Conservation (phyloP, 106 monocot genomes). For the Allium sativum region DNA sequence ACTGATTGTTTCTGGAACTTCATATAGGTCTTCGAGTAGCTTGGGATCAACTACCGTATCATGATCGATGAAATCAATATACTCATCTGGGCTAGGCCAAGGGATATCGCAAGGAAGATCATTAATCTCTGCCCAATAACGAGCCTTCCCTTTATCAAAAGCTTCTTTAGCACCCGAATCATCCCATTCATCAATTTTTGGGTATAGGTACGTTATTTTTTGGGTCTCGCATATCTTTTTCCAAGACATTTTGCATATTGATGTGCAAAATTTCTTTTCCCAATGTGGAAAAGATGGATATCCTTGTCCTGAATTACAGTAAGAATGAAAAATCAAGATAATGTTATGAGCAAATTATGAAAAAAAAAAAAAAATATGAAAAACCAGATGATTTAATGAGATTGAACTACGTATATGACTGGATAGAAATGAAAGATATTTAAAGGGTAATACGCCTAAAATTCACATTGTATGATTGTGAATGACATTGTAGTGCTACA, state of each 20-base stretch:
- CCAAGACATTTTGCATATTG: constrained; percentile 21
- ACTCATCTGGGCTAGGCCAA: constrained; percentile 38
- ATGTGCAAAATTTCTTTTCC: constrained; percentile 40
- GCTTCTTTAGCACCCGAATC: constrained; percentile 46
- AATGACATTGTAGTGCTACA: no score
- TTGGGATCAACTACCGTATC: constrained; percentile 24
- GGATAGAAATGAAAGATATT: no score
- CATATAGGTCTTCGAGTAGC: constrained; percentile 33
- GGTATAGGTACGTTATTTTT: constrained; percentile 10
- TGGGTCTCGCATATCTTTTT: constrained; percentile 25
- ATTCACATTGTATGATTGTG: no score
- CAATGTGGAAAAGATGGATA: constrained; percentile 15
- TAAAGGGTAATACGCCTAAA: no score
- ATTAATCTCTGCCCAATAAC: constrained; percentile 35
- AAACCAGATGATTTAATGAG: background rate
- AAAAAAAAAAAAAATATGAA: background rate
- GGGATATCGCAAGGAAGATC: constrained; percentile 16
- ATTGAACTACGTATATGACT: no score
- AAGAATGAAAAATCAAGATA: background rate
- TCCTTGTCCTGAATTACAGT: constrained; percentile 3
- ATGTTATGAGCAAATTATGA: background rate
- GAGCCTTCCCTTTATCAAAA: constrained; percentile 33
- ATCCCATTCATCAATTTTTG: constrained; percentile 39
- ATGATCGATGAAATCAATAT: constrained; percentile 31
- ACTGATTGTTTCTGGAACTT: constrained; percentile 22